These are phyloP conservation scores for Orbilia javanica DNA, from an alignment of 2,329 filamentous ascomycete genomes.

Conservation along the genomic window DNA sequence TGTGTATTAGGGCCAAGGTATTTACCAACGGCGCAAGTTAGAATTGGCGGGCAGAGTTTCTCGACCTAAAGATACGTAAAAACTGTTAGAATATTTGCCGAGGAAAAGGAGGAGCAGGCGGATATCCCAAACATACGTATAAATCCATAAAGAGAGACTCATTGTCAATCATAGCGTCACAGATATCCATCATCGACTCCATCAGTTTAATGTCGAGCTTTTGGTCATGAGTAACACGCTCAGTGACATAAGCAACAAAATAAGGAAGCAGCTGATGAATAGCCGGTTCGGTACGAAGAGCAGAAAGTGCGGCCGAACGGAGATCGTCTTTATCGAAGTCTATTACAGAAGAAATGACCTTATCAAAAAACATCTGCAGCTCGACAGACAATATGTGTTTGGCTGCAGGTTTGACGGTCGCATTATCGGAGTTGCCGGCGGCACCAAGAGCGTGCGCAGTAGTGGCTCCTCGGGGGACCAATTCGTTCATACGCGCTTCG, in stretches of 20 bases:
- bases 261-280: constrained; percentile 96
- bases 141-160: constrained; percentile 80
- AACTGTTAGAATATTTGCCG: not conserved
- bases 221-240: constrained; percentile 93
- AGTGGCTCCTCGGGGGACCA: constrained; percentile 88
- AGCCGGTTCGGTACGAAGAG: constrained; percentile 87
- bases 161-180: constrained; percentile 85
- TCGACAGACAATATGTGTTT: constrained; percentile 98
- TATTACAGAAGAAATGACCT: constrained; percentile 87
- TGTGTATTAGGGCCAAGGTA: constrained; percentile 72
- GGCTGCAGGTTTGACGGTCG: constrained; percentile 87
- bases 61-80: constrained; percentile 67
- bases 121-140: constrained; percentile 70
- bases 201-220: constrained; percentile 86
- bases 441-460: constrained; percentile 87
- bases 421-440: constrained; percentile 80
- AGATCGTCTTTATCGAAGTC: constrained; percentile 90
- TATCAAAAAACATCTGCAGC: constrained; percentile 95
- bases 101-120: constrained; percentile 4
- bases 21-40: constrained; percentile 90
- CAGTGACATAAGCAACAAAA: constrained; percentile 94
- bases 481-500: constrained; percentile 84
- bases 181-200: constrained; percentile 91
- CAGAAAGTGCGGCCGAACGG: constrained; percentile 85
- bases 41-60: constrained; percentile 82